Evolutionary conservation across 371 early-diverging fungal genomes (phyloP), one percentile per base, ranked within the genome.

Genomic region (Entomophthora muscae): DNA sequence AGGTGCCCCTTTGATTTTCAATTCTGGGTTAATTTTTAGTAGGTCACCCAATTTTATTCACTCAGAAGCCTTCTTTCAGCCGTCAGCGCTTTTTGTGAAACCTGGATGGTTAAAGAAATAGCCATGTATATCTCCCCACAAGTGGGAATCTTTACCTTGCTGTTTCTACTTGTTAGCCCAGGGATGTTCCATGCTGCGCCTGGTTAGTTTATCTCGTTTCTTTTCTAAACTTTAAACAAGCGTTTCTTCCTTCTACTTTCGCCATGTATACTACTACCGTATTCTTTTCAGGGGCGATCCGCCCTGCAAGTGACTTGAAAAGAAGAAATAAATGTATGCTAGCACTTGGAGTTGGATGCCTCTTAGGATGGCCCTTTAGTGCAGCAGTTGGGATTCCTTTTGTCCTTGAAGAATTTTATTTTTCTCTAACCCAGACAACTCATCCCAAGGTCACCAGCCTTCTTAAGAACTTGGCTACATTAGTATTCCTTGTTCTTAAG

Each of bases 281-380:
- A 27, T 58, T 28, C 22, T 13, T 13, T 58, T 3, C 28, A 17
- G 21, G 3, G 21, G 30, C 17, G 24, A 28, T 58, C 7, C 21
- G 30, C 30, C 21, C 55, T 10, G 10, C 42, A 10, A 17, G 42
- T 42, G 42, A 42, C 17, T 42, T 42, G 42, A 10, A 17, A 17
- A 54, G 26, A 54, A 54, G 21, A 5, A 54, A 54, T 23, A 23
- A 23, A 22, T 54, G 55, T 23, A 77, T 85, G 1, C 72, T 79
- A 27, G 82, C 78, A 69, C 72, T 85, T 54, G 89, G 78, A 2
- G 58, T 83, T n/a, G 91, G 86, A 23, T 81, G 82, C 1, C 66
- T 85, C 10, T 72, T 81, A 10, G 95, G 92, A 1, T 94, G 97
- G 95, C 97, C 95, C 12, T 96, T 93, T 68, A 74, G 82, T 54